These are phyloP conservation scores for Emmonsia crescens DNA, from an alignment of 2,329 filamentous ascomycete genomes.

Conservation along the genomic window DNA sequence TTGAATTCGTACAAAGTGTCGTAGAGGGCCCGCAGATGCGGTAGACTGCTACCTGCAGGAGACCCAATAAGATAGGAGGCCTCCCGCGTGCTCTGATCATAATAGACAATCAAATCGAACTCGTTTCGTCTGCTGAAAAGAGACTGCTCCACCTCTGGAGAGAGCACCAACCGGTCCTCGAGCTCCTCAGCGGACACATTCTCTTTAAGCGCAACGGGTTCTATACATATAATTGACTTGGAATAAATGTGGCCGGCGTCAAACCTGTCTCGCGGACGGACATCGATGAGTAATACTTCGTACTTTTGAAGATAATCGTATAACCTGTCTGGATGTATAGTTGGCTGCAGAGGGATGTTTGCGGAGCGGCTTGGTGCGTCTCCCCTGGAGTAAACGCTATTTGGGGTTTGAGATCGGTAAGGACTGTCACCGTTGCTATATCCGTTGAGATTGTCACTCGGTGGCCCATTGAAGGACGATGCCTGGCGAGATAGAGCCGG, in stretches of 20 bases:
- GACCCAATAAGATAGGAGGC: constrained; percentile 45
- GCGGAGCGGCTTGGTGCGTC: constrained; percentile 33
- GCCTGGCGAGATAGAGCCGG: constrained; percentile 16
- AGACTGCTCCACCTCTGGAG: constrained; percentile 51
- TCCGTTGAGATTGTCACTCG: constrained; percentile 25
- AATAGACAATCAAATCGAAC: constrained; percentile 83
- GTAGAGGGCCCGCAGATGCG: constrained; percentile 59
- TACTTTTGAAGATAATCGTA: constrained; percentile 56
- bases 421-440: constrained; percentile 32
- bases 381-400: constrained; percentile 28
- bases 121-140: constrained; percentile 62
- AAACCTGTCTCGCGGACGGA: constrained; percentile 67
- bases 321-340: constrained; percentile 60
- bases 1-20: constrained; percentile 78
- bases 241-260: constrained; percentile 84
- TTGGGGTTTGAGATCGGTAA: constrained; percentile 35
- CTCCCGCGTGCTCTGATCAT: constrained; percentile 60
- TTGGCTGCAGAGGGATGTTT: constrained; percentile 45
- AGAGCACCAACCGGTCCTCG: constrained; percentile 39
- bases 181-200: constrained; percentile 55
- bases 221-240: constrained; percentile 76
- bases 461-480: constrained; percentile 10
- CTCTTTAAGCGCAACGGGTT: constrained; percentile 64
- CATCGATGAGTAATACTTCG: constrained; percentile 71
- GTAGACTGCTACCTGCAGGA: constrained; percentile 34